Evolutionary conservation across 306 rosid species (phyloP), one percentile per base, ranked within the genome.

Genomic region (Acacia crassicarpa): DNA sequence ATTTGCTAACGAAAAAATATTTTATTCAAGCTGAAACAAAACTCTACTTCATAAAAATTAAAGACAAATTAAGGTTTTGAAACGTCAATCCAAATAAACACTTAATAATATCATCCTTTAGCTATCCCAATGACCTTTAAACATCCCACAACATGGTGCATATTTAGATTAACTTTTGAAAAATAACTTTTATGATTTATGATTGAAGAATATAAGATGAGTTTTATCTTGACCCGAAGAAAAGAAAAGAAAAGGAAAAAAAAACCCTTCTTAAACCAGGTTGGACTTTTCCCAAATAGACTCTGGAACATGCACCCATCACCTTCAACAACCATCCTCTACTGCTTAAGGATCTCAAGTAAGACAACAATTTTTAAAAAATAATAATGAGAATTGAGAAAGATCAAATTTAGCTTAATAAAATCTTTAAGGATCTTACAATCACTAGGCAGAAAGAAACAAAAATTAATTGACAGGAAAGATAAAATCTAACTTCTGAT

Each of bases 131-230:
- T 7, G n/a, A 49, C 8, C 4, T 49, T 16, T 49, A 8, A 17
- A 49, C 4, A 20, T 5, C 56, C 20, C 9, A 49, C n/a, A 49
- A 49, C 20, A 27, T 27, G 27, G 27, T 27, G 1, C 1, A 1
- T 27, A 1, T 27, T 27, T 27, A 27, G 27, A 27, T 27, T 0
- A 27, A 1, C 27, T 27, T 27, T 27, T 27, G 27, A 27, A 27
- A 27, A 27, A 27, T 1, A 27, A 27, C 27, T 27, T 27, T 27
- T 27, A 27, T 1, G 27, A 27, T 27, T 27, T 27, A 27, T 1
- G 1, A 27, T 0, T 0, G 0, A 27, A 27, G 1, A 0, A 1
- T 27, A 1, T 27, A 1, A 27, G 27, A 27, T 0, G 1, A 27
- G 27, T 27, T 27, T 27, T 27, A 27, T 27, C 27, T 27, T 1